phyloP scores from a whole-genome alignment of 352 stramenopile species.

The Phytophthora sp. region DNA sequence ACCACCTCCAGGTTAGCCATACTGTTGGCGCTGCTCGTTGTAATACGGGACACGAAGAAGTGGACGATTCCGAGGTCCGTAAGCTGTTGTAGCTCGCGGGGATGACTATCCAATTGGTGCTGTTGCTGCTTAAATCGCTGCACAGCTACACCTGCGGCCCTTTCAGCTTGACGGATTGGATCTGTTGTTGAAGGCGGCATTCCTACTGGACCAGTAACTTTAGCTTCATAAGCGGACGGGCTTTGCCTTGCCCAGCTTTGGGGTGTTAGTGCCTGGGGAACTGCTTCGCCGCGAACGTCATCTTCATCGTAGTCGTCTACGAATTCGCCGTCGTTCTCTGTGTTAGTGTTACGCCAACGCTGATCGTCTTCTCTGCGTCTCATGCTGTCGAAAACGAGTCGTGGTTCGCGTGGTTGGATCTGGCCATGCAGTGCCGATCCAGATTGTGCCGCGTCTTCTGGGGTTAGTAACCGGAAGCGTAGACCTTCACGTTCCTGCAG shows the following conservation, averaged over 20 bases:
- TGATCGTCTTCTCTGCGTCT: constrained; percentile 3
- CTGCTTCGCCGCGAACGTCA: constrained; percentile 7
- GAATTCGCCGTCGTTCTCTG: not conserved
- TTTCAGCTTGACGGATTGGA: not conserved
- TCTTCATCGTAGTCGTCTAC: constrained; percentile 7
- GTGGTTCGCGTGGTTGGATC: constrained; percentile 6
- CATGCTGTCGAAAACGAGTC: constrained; percentile 30
- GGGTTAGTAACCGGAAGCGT: constrained; percentile 24
- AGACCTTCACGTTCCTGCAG: constrained; percentile 33
- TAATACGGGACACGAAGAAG: constrained; percentile 21
- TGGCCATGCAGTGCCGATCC: constrained; percentile 12
- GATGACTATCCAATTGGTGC: constrained; percentile 8
- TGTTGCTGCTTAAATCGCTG: constrained; percentile 20
- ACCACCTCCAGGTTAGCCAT: constrained; percentile 10
- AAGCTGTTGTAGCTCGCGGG: constrained; percentile 24
- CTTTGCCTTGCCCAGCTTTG: not conserved
- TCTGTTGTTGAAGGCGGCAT: constrained; percentile 4
- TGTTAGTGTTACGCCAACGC: constrained; percentile 5
- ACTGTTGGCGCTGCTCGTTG: not conserved
- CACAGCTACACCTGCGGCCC: not conserved
- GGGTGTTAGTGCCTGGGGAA: not conserved
- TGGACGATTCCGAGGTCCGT: constrained; percentile 29
- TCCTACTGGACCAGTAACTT: constrained; percentile 1
- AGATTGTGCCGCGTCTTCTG: constrained; percentile 9
- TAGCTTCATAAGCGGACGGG: not conserved